phyloP scores from a whole-genome alignment of 495 filamentous ascomycete species.

The Aspergillus hancockii region DNA sequence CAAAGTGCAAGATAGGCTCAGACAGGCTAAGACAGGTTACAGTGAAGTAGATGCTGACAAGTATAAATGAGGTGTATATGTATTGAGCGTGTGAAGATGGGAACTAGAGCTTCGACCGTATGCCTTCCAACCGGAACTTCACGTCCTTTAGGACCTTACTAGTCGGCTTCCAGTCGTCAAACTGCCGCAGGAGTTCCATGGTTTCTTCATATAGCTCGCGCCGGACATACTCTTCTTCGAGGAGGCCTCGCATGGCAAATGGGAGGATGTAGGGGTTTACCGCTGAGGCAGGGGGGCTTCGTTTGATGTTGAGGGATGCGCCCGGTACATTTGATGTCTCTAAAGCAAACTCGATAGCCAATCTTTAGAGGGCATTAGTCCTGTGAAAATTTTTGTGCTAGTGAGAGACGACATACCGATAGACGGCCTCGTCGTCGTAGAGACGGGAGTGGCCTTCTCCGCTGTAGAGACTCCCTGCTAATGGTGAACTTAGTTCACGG shows the following conservation, averaged over 20 bases:
- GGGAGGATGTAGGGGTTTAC: conserved; percentile 87
- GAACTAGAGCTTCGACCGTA: conserved; percentile 73
- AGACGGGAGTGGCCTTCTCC: conserved; percentile 93
- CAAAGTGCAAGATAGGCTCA: not conserved
- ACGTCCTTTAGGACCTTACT: conserved; percentile 94
- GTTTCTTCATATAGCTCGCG: conserved; percentile 75
- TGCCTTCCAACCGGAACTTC: conserved; percentile 90
- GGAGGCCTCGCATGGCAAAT: conserved; percentile 87
- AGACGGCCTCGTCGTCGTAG: conserved; percentile 89
- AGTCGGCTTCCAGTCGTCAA: conserved; percentile 89
- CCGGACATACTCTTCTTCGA: conserved; percentile 91
- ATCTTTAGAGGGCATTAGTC: conserved; percentile 44
- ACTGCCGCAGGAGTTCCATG: conserved; percentile 76
- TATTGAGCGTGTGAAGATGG: not conserved
- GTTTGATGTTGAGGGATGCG: conserved; percentile 50
- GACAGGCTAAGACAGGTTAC: not conserved
- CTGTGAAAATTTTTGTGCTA: not conserved
- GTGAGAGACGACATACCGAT: conserved; percentile 60
- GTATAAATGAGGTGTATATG: not conserved
- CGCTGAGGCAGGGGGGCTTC: conserved; percentile 51
- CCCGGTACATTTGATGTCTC: conserved; percentile 70
- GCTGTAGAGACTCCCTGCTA: conserved; percentile 87
- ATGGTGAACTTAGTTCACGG: conserved; percentile 81
- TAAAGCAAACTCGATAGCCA: conserved; percentile 81
- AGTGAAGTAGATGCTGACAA: not conserved